A percentile compares a stretch with the other conserved stretches of the same genome.
Conservation (phyloP, 441 rosid genomes). For the Erysimum pusillum region DNA sequence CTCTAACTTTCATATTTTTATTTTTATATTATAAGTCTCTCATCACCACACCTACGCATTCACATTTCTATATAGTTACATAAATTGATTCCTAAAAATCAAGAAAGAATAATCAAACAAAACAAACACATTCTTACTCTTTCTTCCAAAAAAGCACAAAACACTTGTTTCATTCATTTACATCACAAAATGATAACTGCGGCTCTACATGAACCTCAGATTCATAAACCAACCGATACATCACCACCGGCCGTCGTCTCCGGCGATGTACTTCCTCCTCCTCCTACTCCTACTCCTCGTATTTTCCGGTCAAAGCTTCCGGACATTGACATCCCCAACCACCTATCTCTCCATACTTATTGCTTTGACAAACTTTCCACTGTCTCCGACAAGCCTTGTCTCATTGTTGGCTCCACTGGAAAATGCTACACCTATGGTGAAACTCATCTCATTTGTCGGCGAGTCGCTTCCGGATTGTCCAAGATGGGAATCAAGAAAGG, state of each 20-base stretch:
- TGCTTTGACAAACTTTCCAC: constrained; percentile 61
- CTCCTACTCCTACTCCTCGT: constrained; percentile 38
- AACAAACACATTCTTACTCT: background rate
- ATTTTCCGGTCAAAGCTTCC: constrained; percentile 83
- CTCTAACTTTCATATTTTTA: background rate
- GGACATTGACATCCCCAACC: constrained; percentile 69
- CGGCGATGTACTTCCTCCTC: constrained; percentile 18
- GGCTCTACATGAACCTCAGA: constrained; percentile 38
- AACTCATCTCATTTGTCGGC: constrained; percentile 57
- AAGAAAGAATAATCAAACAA: no score
- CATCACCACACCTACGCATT: constrained; percentile 30
- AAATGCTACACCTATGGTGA: constrained; percentile 60
- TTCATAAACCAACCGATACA: constrained; percentile 39
- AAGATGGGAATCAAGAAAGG: constrained; percentile 67
- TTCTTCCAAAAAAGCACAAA: background rate
- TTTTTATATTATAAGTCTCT: background rate
- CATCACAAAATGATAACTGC: constrained; percentile 46
- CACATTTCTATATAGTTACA: constrained; percentile 25
- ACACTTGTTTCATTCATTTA: constrained; percentile 1
- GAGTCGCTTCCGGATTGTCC: constrained; percentile 66
- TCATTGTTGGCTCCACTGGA: constrained; percentile 67
- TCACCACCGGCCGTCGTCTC: constrained; percentile 32
- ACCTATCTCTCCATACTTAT: constrained; percentile 82
- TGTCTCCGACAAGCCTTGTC: constrained; percentile 61
- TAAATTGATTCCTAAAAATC: background rate